Evolutionary conservation across 257 asterid genomes (phyloP).

Genomic region (Solanum corneliomulleri): DNA sequence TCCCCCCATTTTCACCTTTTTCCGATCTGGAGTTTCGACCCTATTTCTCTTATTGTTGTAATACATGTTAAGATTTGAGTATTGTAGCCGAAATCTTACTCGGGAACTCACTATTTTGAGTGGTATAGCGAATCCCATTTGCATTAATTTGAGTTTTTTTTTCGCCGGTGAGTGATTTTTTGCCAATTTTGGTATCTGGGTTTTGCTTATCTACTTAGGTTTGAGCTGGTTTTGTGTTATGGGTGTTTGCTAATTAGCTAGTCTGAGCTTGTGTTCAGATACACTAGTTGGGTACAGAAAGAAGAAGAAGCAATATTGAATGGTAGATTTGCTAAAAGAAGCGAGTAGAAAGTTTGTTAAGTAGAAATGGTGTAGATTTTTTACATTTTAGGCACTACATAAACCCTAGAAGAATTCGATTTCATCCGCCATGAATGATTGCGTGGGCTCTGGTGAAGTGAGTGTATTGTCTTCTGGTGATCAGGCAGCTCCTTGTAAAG

Average conservation of each 20-base stretch:
- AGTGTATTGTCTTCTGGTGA: constrained; percentile 20
- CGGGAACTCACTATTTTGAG: neutral
- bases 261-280: constrained; percentile 5
- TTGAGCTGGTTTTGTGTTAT: constrained; percentile 1
- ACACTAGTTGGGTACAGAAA: too few relatives aligned
- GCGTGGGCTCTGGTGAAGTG: constrained; percentile 2
- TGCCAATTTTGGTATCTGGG: neutral
- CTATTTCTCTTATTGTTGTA: neutral
- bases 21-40: neutral
- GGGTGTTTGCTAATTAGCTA: constrained; percentile 5
- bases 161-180: neutral
- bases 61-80: neutral
- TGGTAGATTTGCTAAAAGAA: constrained; percentile 1
- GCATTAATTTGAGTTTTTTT: neutral
- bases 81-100: neutral
- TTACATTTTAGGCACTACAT: constrained; percentile 8
- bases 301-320: neutral
- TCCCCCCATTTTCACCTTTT: too few relatives aligned
- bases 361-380: constrained; percentile 12
- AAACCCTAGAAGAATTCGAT: neutral
- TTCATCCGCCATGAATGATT: neutral
- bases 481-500: constrained; percentile 15
- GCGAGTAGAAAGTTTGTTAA: neutral
- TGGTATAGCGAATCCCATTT: neutral
- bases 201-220: neutral